phyloP scores from a whole-genome alignment of 176 grass and related monocot species.

The Oryza glaberrima region DNA sequence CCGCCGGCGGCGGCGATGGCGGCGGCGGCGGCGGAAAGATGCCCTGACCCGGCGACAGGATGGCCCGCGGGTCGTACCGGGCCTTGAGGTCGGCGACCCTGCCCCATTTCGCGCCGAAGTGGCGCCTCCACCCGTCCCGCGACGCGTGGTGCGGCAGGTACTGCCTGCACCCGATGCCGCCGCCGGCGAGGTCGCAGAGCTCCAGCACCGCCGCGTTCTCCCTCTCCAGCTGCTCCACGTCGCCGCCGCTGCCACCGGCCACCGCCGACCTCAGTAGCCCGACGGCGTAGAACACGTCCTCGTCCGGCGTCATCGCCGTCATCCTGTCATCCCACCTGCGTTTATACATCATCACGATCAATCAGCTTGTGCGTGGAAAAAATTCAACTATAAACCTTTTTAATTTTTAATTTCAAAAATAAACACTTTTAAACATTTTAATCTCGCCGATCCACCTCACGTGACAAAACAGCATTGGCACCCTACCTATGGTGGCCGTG shows the following conservation, averaged over 20 bases:
- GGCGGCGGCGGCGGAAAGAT: conserved; percentile 16
- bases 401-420: too few relatives aligned
- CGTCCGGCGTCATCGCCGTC: conserved; percentile 37
- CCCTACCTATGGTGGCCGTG: too few relatives aligned
- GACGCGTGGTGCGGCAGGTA: conserved; percentile 50
- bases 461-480: too few relatives aligned
- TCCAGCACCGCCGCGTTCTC: conserved; percentile 39
- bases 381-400: too few relatives aligned
- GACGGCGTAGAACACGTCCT: conserved; percentile 56
- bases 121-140: conserved; percentile 38
- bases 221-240: conserved; percentile 39
- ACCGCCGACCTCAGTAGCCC: conserved; percentile 45
- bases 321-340: conserved; percentile 47
- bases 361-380: not conserved
- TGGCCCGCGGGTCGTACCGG: conserved; percentile 42
- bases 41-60: conserved; percentile 46
- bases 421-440: too few relatives aligned
- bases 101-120: conserved; percentile 52
- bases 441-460: too few relatives aligned
- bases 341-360: not conserved
- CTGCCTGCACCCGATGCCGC: conserved; percentile 43
- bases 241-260: not conserved
- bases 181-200: conserved; percentile 25
- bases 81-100: conserved; percentile 41
- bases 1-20: not conserved